Percentiles rank a stretch among this genome's conserved stretches.
Conservation (phyloP, 345 rosid genomes). For the Noccaea caerulescens region DNA sequence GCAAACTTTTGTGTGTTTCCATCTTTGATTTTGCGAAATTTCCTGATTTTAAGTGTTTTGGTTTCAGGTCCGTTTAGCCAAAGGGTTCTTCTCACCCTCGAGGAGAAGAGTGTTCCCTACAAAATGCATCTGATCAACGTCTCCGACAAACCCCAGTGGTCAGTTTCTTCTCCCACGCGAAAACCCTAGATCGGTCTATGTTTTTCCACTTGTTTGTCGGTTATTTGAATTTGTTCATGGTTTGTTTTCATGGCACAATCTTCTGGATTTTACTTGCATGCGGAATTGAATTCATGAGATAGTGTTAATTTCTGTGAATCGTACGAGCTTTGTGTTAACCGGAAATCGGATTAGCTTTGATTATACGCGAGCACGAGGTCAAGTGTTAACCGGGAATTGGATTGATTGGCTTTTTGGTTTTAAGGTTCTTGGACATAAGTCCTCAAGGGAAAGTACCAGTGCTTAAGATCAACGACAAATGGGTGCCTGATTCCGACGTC, state of each 20-base stretch:
- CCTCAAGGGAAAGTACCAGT: constrained; percentile 90
- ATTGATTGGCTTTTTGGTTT: constrained; percentile 4
- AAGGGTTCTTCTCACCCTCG: constrained; percentile 69
- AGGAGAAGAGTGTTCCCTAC: constrained; percentile 81
- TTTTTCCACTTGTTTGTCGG: background rate
- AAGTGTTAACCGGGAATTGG: background rate
- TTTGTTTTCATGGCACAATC: background rate
- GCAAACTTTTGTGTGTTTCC: background rate
- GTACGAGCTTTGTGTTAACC: background rate
- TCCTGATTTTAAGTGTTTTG: background rate
- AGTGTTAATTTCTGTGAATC: background rate
- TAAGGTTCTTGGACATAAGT: constrained; percentile 77
- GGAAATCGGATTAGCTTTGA: constrained; percentile 13
- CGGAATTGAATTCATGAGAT: background rate
- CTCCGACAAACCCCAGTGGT: constrained; percentile 83
- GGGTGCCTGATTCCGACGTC: constrained; percentile 89
- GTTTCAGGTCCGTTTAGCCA: constrained; percentile 78
- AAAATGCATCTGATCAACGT: constrained; percentile 60
- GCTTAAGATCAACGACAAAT: constrained; percentile 71
- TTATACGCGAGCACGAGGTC: no score
- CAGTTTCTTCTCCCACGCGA: constrained; percentile 30
- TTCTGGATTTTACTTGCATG: background rate
- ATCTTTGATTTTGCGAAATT: background rate
- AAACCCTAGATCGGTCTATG: background rate
- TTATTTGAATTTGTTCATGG: background rate